Conservation (phyloP, 73 alveolate species). For the Paramecium primaurelia region DNA sequence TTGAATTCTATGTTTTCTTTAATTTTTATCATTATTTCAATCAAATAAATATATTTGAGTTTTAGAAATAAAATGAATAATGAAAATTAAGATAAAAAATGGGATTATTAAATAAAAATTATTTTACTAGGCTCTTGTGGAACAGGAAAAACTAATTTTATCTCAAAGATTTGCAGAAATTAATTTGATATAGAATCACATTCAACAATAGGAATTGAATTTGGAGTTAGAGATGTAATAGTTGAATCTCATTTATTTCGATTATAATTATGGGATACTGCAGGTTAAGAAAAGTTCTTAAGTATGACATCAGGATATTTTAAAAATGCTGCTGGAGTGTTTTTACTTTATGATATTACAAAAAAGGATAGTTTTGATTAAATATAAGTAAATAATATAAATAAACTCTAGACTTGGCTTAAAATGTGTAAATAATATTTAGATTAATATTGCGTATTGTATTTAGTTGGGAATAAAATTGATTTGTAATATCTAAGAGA, state of each 20-base stretch:
- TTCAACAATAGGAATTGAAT: not conserved
- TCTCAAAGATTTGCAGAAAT: constrained; percentile 11
- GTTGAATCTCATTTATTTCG: not conserved
- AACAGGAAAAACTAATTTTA: constrained; percentile 28
- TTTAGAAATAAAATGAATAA: not conserved
- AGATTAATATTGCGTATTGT: constrained; percentile 52
- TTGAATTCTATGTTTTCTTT: not conserved
- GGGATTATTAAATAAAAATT: constrained; percentile 17
- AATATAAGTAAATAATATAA: not conserved
- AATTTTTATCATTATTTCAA: not conserved
- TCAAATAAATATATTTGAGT: not conserved
- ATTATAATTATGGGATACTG: constrained; percentile 86
- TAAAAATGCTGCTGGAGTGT: constrained; percentile 81
- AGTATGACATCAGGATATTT: constrained; percentile 80
- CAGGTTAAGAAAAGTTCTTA: constrained; percentile 88
- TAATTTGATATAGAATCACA: constrained; percentile 24
- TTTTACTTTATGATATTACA: constrained; percentile 82
- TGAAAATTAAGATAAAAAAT: not conserved
- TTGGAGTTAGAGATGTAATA: constrained; percentile 34
- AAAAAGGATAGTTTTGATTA: constrained; percentile 59
- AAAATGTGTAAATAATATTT: constrained; percentile 34
- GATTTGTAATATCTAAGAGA: constrained; percentile 60
- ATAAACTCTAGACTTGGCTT: not conserved
- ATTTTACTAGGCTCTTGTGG: not conserved
- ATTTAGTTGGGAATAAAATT: constrained; percentile 76